These are phyloP conservation scores for Podospora pseudoanserina DNA, from an alignment of 495 filamentous ascomycete species.

Conservation along the genomic window DNA sequence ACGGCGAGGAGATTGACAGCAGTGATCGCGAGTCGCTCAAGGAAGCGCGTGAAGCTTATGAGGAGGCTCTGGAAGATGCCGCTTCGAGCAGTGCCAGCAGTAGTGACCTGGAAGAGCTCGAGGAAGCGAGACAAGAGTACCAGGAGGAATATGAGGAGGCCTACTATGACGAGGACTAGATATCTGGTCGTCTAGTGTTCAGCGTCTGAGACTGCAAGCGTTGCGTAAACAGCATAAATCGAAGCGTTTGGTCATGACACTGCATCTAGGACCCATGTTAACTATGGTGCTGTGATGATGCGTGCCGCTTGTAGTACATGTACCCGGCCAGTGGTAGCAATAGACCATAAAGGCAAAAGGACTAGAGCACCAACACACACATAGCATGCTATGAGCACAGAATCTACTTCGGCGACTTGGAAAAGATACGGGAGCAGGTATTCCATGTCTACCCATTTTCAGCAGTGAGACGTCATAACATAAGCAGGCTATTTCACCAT, in stretches of 20 bases:
- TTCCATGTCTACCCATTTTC: no score
- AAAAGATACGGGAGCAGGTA: not conserved
- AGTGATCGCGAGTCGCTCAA: conserved; percentile 41
- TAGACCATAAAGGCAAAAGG: not conserved
- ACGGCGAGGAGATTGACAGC: conserved; percentile 38
- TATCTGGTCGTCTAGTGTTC: not conserved
- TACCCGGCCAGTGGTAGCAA: no score
- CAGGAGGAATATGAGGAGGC: conserved; percentile 48
- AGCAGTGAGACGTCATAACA: no score
- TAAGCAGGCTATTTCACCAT: no score
- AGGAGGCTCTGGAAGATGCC: conserved; percentile 38
- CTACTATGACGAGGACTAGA: conserved; percentile 40
- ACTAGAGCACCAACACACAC: not conserved
- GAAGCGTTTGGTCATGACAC: not conserved
- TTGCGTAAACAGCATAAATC: not conserved
- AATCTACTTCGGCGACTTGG: not conserved
- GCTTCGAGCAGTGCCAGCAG: conserved; percentile 38
- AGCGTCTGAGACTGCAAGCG: no score
- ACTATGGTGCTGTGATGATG: no score
- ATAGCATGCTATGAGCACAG: not conserved
- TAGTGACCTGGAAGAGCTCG: conserved; percentile 41
- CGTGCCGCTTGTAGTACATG: no score
- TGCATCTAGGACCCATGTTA: no score
- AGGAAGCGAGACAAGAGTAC: conserved; percentile 46
- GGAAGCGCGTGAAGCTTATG: conserved; percentile 37